Percentiles rank a stretch among this genome's conserved stretches.
These are phyloP conservation scores for Fusarium sp. DNA, from an alignment of 2,329 filamentous ascomycete genomes.

Conservation along the genomic window DNA sequence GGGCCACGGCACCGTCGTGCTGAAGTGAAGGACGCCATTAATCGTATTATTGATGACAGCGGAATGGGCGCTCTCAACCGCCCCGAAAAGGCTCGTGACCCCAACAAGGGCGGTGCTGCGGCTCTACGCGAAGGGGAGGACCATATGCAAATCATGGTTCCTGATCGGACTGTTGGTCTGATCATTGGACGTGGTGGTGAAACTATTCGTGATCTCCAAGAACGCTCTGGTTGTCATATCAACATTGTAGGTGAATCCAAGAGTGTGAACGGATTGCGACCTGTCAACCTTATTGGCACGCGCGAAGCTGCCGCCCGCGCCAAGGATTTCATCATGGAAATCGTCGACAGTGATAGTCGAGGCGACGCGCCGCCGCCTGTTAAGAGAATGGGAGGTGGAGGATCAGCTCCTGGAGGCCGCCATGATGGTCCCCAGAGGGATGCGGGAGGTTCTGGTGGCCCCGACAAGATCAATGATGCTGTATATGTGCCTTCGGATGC, in stretches of 20 bases:
- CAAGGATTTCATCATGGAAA: slow-evolving; percentile 91
- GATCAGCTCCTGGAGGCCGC: slow-evolving; percentile 44
- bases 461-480: slow-evolving; percentile 82
- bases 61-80: slow-evolving; percentile 63
- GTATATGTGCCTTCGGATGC: slow-evolving; percentile 91
- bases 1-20: slow-evolving; percentile 78
- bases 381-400: slow-evolving; percentile 43
- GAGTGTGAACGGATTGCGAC: slow-evolving; percentile 88
- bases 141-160: slow-evolving; percentile 93
- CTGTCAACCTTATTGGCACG: slow-evolving; percentile 89
- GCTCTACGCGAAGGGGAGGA: slow-evolving; percentile 83
- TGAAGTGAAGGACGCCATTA: slow-evolving; percentile 85
- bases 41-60: slow-evolving; percentile 87
- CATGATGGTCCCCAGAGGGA: slow-evolving; percentile 51
- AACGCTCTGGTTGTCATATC: slow-evolving; percentile 92
- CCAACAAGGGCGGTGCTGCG: slow-evolving; percentile 54
- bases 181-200: slow-evolving; percentile 96
- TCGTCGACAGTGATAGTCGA: slow-evolving; percentile 89
- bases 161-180: slow-evolving; percentile 89
- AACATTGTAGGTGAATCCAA: slow-evolving; percentile 96
- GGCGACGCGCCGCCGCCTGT: slow-evolving; percentile 58
- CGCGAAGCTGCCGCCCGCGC: slow-evolving; percentile 79
- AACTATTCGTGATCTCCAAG: slow-evolving; percentile 92
- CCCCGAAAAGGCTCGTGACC: slow-evolving; percentile 57
- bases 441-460: slow-evolving; percentile 57